These are phyloP conservation scores for Nakaseomyces delphensis DNA, from an alignment of 1,139 yeast genomes.

Conservation along the genomic window DNA sequence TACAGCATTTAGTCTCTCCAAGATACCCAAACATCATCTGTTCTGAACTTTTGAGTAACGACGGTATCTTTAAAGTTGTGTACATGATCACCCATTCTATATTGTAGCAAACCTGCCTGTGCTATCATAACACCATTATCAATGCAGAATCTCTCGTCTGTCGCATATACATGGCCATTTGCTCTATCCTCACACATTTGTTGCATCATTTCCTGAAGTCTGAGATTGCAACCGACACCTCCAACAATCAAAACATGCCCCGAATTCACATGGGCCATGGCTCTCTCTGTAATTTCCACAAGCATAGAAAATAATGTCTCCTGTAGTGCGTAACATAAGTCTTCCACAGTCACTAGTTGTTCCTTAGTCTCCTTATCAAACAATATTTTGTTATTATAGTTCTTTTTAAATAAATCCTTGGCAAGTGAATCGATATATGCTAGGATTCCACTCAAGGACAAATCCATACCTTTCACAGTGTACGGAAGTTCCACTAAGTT, in stretches of 20 bases:
- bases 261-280: constrained; percentile 94
- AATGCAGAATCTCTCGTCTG: constrained; percentile 93
- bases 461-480: constrained; percentile 97
- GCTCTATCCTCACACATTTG: constrained; percentile 78
- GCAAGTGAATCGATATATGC: constrained; percentile 80
- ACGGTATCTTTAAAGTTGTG: constrained; percentile 58
- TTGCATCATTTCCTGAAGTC: constrained; percentile 94
- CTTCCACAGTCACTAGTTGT: constrained; percentile 59
- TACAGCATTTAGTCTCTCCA: constrained; percentile 62
- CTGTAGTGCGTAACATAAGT: constrained; percentile 84
- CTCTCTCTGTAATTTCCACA: constrained; percentile 95
- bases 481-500: constrained; percentile 76
- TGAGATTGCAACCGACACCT: constrained; percentile 90
- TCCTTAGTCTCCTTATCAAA: constrained; percentile 44
- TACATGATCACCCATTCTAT: constrained; percentile 65
- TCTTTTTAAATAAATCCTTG: constrained; percentile 51
- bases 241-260: constrained; percentile 91
- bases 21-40: constrained; percentile 84
- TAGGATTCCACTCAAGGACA: constrained; percentile 91
- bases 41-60: constrained; percentile 87
- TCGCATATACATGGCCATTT: constrained; percentile 79
- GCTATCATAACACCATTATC: constrained; percentile 99
- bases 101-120: constrained; percentile 87
- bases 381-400: constrained; percentile 43
- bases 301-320: constrained; percentile 92